These are phyloP conservation scores for Cicer cuneatum DNA, from an alignment of 306 rosid genomes.

Conservation along the genomic window DNA sequence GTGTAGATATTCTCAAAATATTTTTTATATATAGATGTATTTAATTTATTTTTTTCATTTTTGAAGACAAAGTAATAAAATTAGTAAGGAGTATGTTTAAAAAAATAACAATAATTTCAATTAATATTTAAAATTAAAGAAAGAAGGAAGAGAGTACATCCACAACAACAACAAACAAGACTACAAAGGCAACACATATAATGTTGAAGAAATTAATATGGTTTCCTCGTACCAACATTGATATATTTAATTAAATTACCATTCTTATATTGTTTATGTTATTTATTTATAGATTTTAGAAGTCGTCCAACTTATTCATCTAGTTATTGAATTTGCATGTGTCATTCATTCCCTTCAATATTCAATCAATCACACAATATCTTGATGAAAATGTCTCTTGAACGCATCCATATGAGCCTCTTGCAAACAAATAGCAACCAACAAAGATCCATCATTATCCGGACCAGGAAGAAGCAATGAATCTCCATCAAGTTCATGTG, in stretches of 20 bases:
- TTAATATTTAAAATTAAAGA: no score
- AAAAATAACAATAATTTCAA: no score
- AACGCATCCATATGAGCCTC: conserved; percentile 58
- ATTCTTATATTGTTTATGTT: conserved; percentile 5
- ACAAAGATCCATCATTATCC: conserved; percentile 56
- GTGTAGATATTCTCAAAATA: no score
- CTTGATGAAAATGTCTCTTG: conserved; percentile 57
- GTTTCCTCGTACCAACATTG: not conserved
- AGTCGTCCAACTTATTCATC: not conserved
- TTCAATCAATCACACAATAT: conserved; percentile 18
- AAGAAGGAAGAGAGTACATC: no score
- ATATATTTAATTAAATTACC: not conserved
- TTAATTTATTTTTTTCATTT: no score
- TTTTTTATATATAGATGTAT: no score
- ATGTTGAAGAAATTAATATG: not conserved
- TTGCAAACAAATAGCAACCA: conserved; percentile 57
- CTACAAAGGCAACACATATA: conserved; percentile 1
- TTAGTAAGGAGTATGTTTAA: no score
- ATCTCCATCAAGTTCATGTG: conserved; percentile 58
- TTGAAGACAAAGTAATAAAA: no score
- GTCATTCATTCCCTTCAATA: not conserved
- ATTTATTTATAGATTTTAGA: conserved; percentile 8
- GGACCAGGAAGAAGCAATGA: conserved; percentile 49
- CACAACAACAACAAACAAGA: not conserved
- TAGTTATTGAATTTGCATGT: not conserved